Conservation (phyloP, 139 green algal genomes). For the Limnomonas spitsbergensis region DNA sequence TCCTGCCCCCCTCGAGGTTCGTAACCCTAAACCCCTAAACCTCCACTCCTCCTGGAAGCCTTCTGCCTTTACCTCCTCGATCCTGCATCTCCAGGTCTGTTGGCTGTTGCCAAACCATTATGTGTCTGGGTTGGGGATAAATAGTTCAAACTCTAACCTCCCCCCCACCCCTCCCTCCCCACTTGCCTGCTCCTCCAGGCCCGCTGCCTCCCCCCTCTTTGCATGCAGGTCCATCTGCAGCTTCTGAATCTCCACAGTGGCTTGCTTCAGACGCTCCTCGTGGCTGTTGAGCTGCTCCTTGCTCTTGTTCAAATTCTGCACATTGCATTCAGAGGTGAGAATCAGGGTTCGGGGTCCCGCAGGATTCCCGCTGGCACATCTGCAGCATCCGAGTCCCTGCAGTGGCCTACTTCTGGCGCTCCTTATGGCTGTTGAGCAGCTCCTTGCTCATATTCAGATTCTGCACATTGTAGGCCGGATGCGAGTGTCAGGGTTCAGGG, state of each 20-base stretch:
- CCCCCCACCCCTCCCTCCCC: neutral
- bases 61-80: no score
- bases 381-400: slow-evolving; percentile 44
- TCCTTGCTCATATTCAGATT: slow-evolving; percentile 63
- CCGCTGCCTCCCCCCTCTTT: slow-evolving; percentile 32
- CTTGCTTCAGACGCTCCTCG: slow-evolving; percentile 58
- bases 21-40: no score
- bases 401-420: slow-evolving; percentile 44
- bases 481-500: no score
- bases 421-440: slow-evolving; percentile 50
- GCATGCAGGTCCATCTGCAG: slow-evolving; percentile 48
- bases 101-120: no score
- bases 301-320: slow-evolving; percentile 63
- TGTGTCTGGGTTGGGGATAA: no score
- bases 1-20: no score
- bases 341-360: no score
- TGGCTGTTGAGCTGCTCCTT: slow-evolving; percentile 45
- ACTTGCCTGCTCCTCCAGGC: slow-evolving; percentile 29
- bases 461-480: slow-evolving; percentile 20
- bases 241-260: slow-evolving; percentile 41
- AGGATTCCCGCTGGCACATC: slow-evolving; percentile 46
- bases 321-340: no score
- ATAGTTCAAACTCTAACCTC: no score
- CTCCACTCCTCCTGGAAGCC: no score
- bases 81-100: no score